phyloP scores from a whole-genome alignment of 352 stramenopile genomes.

The Phytophthora fragariae region DNA sequence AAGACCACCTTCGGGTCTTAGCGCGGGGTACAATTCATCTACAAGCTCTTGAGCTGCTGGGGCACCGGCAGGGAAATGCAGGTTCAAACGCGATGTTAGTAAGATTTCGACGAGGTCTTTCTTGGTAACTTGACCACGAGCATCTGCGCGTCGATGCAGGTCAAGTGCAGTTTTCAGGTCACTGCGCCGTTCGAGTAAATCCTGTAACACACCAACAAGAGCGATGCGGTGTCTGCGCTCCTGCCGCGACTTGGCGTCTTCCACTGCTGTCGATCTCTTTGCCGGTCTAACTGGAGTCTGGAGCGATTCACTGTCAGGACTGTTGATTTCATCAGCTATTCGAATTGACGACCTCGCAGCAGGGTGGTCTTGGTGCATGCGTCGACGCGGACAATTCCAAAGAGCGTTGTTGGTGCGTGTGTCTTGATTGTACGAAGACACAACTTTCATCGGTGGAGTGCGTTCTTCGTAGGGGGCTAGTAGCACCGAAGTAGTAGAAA shows the following conservation, averaged over 20 bases:
- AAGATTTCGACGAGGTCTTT: conserved; percentile 72
- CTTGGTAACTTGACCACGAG: conserved; percentile 67
- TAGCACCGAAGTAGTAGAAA: conserved; percentile 75
- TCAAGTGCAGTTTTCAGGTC: conserved; percentile 81
- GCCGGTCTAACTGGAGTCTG: conserved; percentile 4
- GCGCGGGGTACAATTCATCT: conserved; percentile 60
- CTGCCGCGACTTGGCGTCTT: conserved; percentile 30
- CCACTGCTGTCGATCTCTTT: conserved; percentile 14
- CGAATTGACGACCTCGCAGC: conserved; percentile 66
- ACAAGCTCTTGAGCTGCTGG: conserved; percentile 64
- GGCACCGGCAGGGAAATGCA: conserved; percentile 63
- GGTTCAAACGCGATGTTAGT: conserved; percentile 61
- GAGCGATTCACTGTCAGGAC: conserved; percentile 14
- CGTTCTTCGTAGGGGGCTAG: conserved; percentile 64
- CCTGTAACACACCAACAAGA: conserved; percentile 67
- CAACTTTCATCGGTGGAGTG: conserved; percentile 23
- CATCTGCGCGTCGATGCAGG: conserved; percentile 62
- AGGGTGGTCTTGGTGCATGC: conserved; percentile 67
- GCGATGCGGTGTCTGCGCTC: conserved; percentile 45
- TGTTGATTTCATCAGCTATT: conserved; percentile 54
- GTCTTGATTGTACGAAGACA: conserved; percentile 27
- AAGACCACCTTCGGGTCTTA: conserved; percentile 35
- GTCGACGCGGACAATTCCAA: conserved; percentile 72
- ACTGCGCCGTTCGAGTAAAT: conserved; percentile 72
- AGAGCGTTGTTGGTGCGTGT: conserved; percentile 51